These are phyloP conservation scores for Leishmania guyanensis DNA, from an alignment of 208 protist species.

Conservation along the genomic window DNA sequence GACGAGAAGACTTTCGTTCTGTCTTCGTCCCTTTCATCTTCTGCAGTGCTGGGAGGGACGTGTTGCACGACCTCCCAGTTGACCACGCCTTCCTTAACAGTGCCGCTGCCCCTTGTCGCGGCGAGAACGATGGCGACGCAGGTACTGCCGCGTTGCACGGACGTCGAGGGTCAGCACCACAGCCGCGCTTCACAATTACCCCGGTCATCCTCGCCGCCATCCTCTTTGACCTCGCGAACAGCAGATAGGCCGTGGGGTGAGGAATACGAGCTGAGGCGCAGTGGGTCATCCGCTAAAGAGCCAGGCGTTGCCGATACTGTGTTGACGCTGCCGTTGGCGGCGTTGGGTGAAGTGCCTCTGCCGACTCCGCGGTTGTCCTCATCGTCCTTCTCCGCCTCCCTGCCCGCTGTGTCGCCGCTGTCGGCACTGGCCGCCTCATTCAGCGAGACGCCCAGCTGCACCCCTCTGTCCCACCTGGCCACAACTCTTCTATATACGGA, in stretches of 20 bases:
- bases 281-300: neutral
- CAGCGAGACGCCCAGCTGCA: neutral
- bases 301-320: neutral
- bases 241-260: neutral
- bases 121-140: constrained; percentile 3
- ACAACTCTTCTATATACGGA: constrained; percentile 6
- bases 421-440: neutral
- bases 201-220: neutral
- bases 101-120: neutral
- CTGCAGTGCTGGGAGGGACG: neutral
- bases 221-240: neutral
- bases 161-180: neutral
- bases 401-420: neutral
- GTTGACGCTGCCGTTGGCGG: neutral
- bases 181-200: neutral
- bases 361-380: neutral
- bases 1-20: neutral
- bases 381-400: neutral
- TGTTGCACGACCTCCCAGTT: neutral
- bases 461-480: constrained; percentile 10
- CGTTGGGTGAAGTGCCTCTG: neutral
- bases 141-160: neutral
- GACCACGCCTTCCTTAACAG: neutral
- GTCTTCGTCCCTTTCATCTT: neutral
- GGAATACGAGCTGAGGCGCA: neutral